phyloP scores from a whole-genome alignment of 106 monocot species.

The Ottelia alismoides region DNA sequence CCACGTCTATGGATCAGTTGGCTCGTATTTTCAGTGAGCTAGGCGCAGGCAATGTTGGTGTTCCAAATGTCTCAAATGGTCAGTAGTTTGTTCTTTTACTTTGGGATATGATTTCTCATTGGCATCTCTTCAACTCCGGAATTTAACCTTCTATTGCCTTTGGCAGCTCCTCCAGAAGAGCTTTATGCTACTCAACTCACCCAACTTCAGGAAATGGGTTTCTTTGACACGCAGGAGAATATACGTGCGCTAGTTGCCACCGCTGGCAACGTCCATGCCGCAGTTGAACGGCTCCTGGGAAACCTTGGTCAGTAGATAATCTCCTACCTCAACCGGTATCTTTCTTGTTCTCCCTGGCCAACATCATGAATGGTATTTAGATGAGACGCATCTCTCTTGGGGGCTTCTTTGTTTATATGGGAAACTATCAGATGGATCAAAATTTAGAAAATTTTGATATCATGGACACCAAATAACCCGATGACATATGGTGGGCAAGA shows the following conservation, averaged over 20 bases:
- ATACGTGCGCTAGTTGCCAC: conserved; percentile 76
- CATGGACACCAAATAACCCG: too few species aligned
- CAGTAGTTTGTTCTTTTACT: not conserved
- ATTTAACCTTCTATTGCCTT: too few species aligned
- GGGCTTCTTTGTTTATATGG: too few species aligned
- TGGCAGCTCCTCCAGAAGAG: conserved; percentile 85
- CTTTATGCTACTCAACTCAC: conserved; percentile 79
- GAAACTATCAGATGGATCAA: too few species aligned
- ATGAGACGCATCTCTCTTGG: too few species aligned
- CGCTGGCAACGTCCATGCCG: conserved; percentile 82
- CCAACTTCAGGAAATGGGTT: conserved; percentile 97
- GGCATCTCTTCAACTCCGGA: too few species aligned
- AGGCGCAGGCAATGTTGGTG: conserved; percentile 53
- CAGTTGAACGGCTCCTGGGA: conserved; percentile 75
- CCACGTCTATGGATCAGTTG: conserved; percentile 37
- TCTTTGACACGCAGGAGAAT: conserved; percentile 93
- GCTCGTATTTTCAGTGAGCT: conserved; percentile 82
- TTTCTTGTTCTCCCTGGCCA: too few species aligned
- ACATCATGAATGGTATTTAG: too few species aligned
- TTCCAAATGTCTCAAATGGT: conserved; percentile 43
- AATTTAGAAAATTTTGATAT: too few species aligned
- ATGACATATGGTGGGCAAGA: too few species aligned
- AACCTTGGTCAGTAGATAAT: conserved; percentile 60
- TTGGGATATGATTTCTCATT: too few species aligned
- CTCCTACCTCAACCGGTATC: too few species aligned